Percentiles rank a stretch among this genome's conserved stretches.
phyloP scores from a whole-genome alignment of 2,329 filamentous ascomycete species.

The Thermoascus crustaceus region DNA sequence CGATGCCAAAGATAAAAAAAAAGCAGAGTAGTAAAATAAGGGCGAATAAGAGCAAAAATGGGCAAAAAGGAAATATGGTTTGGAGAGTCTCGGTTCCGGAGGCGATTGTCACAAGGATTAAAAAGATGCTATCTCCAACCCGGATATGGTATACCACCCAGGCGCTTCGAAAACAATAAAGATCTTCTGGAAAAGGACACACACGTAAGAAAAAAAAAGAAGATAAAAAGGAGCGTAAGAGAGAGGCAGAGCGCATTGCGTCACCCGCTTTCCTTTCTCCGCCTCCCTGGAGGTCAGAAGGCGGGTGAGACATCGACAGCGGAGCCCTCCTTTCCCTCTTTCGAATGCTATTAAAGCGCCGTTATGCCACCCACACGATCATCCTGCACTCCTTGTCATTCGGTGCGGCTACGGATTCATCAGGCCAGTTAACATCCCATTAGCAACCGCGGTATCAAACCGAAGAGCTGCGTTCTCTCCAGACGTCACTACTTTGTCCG shows the following conservation, averaged over 20 bases:
- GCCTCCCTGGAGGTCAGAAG: slow-evolving; percentile 8
- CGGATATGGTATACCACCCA: slow-evolving; percentile 15
- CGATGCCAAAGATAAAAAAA: slow-evolving; percentile 10
- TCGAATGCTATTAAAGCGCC: slow-evolving; percentile 24
- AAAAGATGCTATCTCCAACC: slow-evolving; percentile 25
- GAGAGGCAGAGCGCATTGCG: slow-evolving; percentile 13
- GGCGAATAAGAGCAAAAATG: slow-evolving; percentile 11
- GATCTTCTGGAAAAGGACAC: slow-evolving; percentile 11
- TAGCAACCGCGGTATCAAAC: slow-evolving; percentile 28
- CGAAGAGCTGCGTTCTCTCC: slow-evolving; percentile 21
- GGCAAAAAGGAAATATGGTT: slow-evolving; percentile 14
- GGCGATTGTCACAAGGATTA: slow-evolving; percentile 22
- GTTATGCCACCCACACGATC: slow-evolving; percentile 3
- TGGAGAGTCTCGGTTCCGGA: slow-evolving; percentile 19
- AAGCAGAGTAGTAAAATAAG: slow-evolving; percentile 12
- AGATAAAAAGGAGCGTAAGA: slow-evolving; percentile 10
- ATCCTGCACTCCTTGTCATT: slow-evolving; percentile 4
- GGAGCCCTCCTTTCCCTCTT: slow-evolving; percentile 18
- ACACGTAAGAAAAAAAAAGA: slow-evolving; percentile 12
- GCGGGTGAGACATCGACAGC: slow-evolving; percentile 18
- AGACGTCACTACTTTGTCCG: slow-evolving; percentile 20
- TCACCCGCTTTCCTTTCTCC: slow-evolving; percentile 9
- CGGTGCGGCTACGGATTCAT: slow-evolving; percentile 7
- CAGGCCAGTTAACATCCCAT: slow-evolving; percentile 26
- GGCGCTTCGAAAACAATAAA: slow-evolving; percentile 10